Evolutionary conservation across 345 rosid genomes (phyloP), one percentile per base, ranked within the genome.

Genomic region (Citrus maxima): DNA sequence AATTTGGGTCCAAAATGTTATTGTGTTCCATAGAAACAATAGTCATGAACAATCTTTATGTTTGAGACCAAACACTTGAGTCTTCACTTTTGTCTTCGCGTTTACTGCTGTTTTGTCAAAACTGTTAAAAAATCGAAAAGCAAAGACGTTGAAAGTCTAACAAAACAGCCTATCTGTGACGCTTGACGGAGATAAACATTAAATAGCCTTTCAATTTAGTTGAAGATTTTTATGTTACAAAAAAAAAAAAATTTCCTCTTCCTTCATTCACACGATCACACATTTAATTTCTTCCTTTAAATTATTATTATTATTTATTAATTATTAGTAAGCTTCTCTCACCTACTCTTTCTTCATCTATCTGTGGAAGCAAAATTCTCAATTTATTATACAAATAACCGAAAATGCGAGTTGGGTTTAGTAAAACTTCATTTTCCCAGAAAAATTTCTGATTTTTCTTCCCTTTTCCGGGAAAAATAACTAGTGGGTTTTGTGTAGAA

Each of bases 141-240:
- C 24, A 42, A 60, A n/a, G 38, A 12, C 18, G 7, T 24, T 74
- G 40, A 18, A 27, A 62, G 69, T 16, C 40, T 60, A 7, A n/a
- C n/a, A 24, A 7, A 16, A 18, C 42, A 16, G 42, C 68, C 9
- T 7, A 56, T 8, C 65, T 61, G 12, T 61, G 34, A 25, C 34
- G 6, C 9, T 27, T 59, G 54, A 38, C 24, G 8, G 27, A 6
- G 34, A 30, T 21, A 68, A 49, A 70, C 75, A 70, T 78, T 78
- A 78, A 78, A 70, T 78, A 46, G 80, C 80, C 34, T 6, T 13
- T 59, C 49, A 40, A 42, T 56, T 69, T 27, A 3, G 75, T 42
- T 69, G 79, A 19, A 37, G 32, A 1, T 75, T 25, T 73, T 58
- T 10, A 22, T 22, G 49, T 13, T 58, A 24, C 2, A 25, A 37